These are phyloP conservation scores for Amanita jacksonii DNA, from an alignment of 768 basidiomycete genomes.

Conservation along the genomic window DNA sequence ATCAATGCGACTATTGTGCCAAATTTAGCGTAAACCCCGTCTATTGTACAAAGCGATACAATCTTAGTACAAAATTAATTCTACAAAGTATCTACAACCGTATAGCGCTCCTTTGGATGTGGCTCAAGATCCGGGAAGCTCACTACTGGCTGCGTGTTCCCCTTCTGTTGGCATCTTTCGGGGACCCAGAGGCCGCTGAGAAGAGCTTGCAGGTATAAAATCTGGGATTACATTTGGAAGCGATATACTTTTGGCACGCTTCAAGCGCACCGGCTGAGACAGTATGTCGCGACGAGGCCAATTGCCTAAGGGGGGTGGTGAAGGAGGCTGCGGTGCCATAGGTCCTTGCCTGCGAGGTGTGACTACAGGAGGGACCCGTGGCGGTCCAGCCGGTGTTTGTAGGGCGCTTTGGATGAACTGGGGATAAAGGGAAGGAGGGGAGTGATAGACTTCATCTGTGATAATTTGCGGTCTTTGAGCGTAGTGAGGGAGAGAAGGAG, in stretches of 20 bases:
- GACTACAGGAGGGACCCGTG: background rate
- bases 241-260: background rate
- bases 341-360: background rate
- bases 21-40: too few relatives aligned
- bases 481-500: conserved; percentile 13
- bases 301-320: conserved; percentile 36
- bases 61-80: too few relatives aligned
- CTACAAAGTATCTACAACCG: too few relatives aligned
- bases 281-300: conserved; percentile 44
- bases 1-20: too few relatives aligned
- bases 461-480: conserved; percentile 10
- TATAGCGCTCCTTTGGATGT: background rate
- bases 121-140: background rate
- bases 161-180: background rate
- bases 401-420: conserved; percentile 16
- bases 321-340: conserved; percentile 19
- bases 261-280: conserved; percentile 19
- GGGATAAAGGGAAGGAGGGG: conserved; percentile 20
- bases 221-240: background rate
- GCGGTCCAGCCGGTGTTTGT: conserved; percentile 14
- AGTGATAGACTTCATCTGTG: conserved; percentile 12
- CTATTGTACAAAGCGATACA: too few relatives aligned
- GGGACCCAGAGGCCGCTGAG: background rate
- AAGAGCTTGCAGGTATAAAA: background rate
- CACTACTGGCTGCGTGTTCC: background rate